phyloP scores from a whole-genome alignment of 106 monocot genomes.

The Hemerocallis citrina region DNA sequence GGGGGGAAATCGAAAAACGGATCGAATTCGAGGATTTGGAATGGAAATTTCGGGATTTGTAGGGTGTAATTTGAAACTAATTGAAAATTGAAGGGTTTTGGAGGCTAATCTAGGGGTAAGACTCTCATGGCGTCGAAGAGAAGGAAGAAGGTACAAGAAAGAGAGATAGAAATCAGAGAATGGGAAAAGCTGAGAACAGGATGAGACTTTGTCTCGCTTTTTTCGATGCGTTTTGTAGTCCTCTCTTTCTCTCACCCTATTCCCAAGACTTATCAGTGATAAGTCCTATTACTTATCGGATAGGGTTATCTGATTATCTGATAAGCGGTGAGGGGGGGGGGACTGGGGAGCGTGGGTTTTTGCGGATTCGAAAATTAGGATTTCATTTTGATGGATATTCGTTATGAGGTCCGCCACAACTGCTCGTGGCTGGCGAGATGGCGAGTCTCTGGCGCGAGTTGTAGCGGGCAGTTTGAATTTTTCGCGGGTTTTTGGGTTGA shows the following conservation, averaged over 20 bases:
- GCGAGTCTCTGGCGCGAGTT: not conserved
- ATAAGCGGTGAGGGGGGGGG: conserved; percentile 12
- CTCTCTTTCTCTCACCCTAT: conserved; percentile 20
- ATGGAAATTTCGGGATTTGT: not conserved
- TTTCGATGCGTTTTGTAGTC: conserved; percentile 58
- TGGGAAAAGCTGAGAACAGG: not conserved
- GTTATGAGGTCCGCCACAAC: conserved; percentile 28
- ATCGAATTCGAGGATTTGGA: too few species aligned
- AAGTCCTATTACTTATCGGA: not conserved
- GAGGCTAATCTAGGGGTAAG: not conserved
- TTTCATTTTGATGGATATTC: conserved; percentile 36
- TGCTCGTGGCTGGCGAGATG: conserved; percentile 4
- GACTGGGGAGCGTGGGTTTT: not conserved
- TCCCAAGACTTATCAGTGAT: conserved; percentile 43
- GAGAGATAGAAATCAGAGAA: too few species aligned
- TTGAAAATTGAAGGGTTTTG: not conserved
- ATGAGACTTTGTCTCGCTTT: conserved; percentile 35
- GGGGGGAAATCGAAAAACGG: too few species aligned
- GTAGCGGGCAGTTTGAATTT: too few species aligned
- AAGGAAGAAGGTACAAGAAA: not conserved
- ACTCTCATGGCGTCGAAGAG: not conserved
- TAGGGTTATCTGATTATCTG: not conserved
- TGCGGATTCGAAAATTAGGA: conserved; percentile 42
- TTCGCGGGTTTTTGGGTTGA: too few species aligned
- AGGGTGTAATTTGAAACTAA: not conserved